Base-by-base conservation (phyloP, 495 filamentous ascomycete species). In the Staphylotrichum tortipilum region DNA sequence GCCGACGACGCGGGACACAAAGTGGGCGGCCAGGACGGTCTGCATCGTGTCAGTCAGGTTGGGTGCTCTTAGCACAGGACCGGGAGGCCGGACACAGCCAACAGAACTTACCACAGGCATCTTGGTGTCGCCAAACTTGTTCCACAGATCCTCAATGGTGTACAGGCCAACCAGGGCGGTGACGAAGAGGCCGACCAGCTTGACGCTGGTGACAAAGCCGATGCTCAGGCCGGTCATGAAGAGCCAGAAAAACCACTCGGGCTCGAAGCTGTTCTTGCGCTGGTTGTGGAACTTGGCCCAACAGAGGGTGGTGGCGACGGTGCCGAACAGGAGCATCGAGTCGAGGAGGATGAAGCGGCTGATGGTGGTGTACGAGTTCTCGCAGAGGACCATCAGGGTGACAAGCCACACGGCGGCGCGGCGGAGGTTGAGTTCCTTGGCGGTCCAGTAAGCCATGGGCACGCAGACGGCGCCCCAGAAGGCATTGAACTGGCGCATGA, bases 281-380 rank as follows among this genome's bases (percentile, higher is more conserved):
- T 91, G 75, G 47, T 82, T 78, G 68, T 98, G 92, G 68, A 97
- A 98, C 60, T 85, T 88, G 51, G 92, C 83, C 88, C 91, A 98
- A 75, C 90, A 95, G 54, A 98, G 77, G 33, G 90, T 85, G 14
- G 92, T 97, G 1, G 89, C 92, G 57, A 97, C 92, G 18, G 92
- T 98, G 67, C 96, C 96, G 71, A 89, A 97, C 17, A 98, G 78
- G 15, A 98, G 78, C 92, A 98, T 98, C 2, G 92, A 96, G 61
- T 98, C 92, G 41, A 98, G 78, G 18, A 98, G 81, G 58, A 98
- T 96, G 64, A 98, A 98, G 56, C 92, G 78, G 68, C 89, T 95
- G 68, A 98, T 98, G 7, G 92, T 96, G 44, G 92, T 92, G 68
- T 98, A 98, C 29, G 90, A 96, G 67, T 97, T 98, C 61, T 98